phyloP scores from a whole-genome alignment of 352 stramenopile genomes.

The Globisporangium viniferum region DNA sequence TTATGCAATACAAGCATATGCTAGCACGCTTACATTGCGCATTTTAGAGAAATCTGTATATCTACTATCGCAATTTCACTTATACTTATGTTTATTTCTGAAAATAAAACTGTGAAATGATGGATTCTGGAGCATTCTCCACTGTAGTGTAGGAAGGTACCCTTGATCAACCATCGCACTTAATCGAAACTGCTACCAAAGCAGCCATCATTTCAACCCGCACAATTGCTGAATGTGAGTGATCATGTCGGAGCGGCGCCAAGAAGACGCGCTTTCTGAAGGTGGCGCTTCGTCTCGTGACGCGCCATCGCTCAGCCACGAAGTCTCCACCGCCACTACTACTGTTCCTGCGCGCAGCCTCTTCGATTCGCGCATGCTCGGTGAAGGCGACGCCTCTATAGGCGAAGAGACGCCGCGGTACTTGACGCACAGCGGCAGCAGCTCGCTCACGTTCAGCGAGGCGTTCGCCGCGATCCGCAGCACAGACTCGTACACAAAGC shows the following conservation, averaged over 20 bases:
- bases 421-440: conserved; percentile 25
- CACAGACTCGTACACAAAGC: conserved; percentile 51
- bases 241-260: background rate
- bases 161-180: background rate
- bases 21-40: background rate
- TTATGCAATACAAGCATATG: background rate
- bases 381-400: background rate
- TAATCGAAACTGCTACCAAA: background rate
- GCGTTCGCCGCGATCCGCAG: conserved; percentile 58
- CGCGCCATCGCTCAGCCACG: background rate
- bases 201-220: conserved; percentile 3
- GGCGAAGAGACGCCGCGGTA: conserved; percentile 27
- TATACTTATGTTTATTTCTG: background rate
- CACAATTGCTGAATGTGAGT: background rate
- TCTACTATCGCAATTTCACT: background rate
- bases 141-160: background rate
- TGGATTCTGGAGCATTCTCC: conserved; percentile 1
- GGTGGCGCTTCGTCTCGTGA: background rate
- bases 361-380: conserved; percentile 42
- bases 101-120: background rate
- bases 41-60: background rate
- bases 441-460: conserved; percentile 42
- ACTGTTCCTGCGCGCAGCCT: conserved; percentile 26
- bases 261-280: background rate
- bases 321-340: background rate